phyloP scores from a whole-genome alignment of 768 basidiomycete genomes.

The Pholiota conissans region DNA sequence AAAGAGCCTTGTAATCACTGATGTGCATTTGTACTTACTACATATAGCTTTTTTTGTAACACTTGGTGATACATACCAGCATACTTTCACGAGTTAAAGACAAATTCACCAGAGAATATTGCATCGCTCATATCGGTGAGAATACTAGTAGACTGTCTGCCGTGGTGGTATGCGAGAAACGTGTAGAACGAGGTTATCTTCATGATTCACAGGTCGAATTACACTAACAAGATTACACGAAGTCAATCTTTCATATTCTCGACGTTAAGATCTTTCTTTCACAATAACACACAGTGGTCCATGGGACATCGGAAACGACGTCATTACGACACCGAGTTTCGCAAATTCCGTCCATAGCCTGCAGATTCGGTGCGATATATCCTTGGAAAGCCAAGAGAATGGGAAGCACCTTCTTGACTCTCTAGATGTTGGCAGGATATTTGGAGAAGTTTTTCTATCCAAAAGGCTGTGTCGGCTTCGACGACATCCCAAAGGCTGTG shows the following conservation, averaged over 20 bases:
- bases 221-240: not conserved
- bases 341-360: not conserved
- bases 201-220: not conserved
- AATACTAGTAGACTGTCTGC: not conserved
- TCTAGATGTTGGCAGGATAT: not conserved
- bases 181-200: not conserved
- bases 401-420: not conserved
- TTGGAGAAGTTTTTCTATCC: not conserved
- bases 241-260: not conserved
- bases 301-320: conserved; percentile 9
- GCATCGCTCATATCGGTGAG: not conserved
- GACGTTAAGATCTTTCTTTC: not conserved
- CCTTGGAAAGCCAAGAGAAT: conserved; percentile 13
- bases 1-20: not conserved
- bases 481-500: conserved; percentile 6
- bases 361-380: conserved; percentile 8
- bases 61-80: not conserved
- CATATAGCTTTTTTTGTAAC: not conserved
- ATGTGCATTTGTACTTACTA: not conserved
- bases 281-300: not conserved
- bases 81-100: not conserved
- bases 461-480: conserved; percentile 7
- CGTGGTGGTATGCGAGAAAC: not conserved
- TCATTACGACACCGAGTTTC: conserved; percentile 1
- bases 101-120: not conserved